A percentile compares a stretch with the other conserved stretches of the same genome.
Evolutionary conservation across 441 rosid species (phyloP).

Genomic region (Hura crepitans): DNA sequence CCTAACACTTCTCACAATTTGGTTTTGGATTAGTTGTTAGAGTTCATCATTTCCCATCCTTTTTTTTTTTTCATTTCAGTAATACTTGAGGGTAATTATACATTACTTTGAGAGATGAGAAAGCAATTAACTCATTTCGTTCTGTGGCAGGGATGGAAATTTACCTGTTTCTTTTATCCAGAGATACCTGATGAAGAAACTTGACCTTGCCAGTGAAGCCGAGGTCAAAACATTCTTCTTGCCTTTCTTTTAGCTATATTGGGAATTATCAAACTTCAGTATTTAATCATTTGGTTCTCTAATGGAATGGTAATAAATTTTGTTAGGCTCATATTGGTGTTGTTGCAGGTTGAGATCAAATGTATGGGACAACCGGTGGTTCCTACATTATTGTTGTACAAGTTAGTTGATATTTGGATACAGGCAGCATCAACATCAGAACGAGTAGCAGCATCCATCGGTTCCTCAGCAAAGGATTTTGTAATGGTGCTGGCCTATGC

Average conservation of each 20-base stretch:
- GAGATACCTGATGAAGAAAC: conserved; percentile 78
- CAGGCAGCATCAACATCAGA: conserved; percentile 49
- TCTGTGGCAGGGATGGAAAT: conserved; percentile 68
- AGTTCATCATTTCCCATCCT: no score
- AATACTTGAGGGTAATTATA: background rate
- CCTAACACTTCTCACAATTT: no score
- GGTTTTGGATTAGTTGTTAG: no score
- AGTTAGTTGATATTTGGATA: conserved; percentile 69
- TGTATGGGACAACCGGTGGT: conserved; percentile 79
- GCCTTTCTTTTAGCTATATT: background rate
- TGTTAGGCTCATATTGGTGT: background rate
- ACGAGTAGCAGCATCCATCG: conserved; percentile 49
- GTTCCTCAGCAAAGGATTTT: conserved; percentile 81
- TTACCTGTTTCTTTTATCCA: conserved; percentile 79
- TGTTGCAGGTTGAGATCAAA: conserved; percentile 71
- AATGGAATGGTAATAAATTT: background rate
- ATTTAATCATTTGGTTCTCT: no score
- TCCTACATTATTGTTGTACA: conserved; percentile 59
- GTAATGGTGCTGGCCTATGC: conserved; percentile 82
- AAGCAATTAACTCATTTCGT: conserved; percentile 10
- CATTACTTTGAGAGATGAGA: background rate
- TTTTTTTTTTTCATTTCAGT: no score
- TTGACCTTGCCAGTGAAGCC: conserved; percentile 68
- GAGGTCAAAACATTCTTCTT: conserved; percentile 58
- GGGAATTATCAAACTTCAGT: background rate